phyloP scores from a whole-genome alignment of 73 alveolate genomes.

The Symbiodinium natans region DNA sequence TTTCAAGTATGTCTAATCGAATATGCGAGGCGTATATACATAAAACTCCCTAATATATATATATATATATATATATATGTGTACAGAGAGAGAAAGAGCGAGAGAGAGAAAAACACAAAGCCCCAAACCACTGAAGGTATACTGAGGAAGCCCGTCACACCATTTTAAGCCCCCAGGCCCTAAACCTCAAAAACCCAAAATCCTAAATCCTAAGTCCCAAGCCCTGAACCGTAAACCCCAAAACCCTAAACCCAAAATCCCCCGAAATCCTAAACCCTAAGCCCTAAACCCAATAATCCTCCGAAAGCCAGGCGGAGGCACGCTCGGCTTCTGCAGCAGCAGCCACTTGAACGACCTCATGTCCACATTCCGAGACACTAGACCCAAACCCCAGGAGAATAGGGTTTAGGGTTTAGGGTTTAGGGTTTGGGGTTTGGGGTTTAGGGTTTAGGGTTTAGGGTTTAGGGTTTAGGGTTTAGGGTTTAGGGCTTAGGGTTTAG shows the following conservation, averaged over 20 bases:
- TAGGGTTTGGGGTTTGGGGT: background rate
- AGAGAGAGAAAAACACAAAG: too few species aligned
- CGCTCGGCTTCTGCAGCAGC: conserved; percentile 48
- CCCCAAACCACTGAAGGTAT: too few species aligned
- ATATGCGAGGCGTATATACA: too few species aligned
- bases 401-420: background rate
- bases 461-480: background rate
- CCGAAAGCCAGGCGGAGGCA: background rate
- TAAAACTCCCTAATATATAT: too few species aligned
- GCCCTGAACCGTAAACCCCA: background rate
- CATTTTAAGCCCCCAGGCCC: too few species aligned
- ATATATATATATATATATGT: too few species aligned
- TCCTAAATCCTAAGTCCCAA: too few species aligned
- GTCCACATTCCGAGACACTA: background rate
- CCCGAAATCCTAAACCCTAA: background rate
- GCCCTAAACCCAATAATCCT: background rate
- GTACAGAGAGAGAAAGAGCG: too few species aligned
- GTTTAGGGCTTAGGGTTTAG: background rate
- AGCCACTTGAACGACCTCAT: conserved; percentile 89
- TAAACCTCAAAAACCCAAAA: too few species aligned
- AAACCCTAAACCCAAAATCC: too few species aligned
- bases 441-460: background rate
- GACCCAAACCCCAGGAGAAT: background rate
- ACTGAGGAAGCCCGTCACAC: too few species aligned
- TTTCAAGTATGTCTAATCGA: too few species aligned